Base-by-base conservation (phyloP, 2,329 filamentous ascomycete genomes). In the Escovopsis sp. region DNA sequence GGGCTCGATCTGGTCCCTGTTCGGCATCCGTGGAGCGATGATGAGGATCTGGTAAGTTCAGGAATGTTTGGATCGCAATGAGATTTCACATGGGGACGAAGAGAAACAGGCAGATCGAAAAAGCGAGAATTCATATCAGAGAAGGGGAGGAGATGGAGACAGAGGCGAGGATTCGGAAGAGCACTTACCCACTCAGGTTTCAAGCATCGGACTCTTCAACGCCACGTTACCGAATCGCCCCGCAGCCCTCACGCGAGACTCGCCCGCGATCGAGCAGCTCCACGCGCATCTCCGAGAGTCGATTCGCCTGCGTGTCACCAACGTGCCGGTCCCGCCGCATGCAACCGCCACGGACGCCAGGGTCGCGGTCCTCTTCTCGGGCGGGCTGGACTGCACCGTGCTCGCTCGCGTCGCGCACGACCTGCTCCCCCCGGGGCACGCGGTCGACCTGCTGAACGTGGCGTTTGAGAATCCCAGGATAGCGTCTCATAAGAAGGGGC, bases 401-500 rank as follows among this genome's bases (percentile, higher is more conserved):
- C 65, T 98, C 33, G 88, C 88, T 16, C 73, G 86, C 30, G 58
- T 96, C 17, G 66, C 72, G 10, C 82, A 94, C 51, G 79, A 93
- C 11, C 57, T 92, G 3, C 53, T 96, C 2, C 80, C 82, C 0
- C 12, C 51, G 0, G 57, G 66, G 4, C 77, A 92, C 48, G 62
- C 70, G 1, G 76, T 98, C 41, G 90, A 96, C 50, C 65, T 98
- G 8, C 68, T 98, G 43, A 98, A 98, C 45, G 88, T 98, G 31
- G 90, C 88, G 0, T 98, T 98, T 49, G 84, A 98, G 55, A 98
- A 98, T 44, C 88, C 87, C 0, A 71, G 83, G 23, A 72, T 78
- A 43, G 76, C 68, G 39, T 75, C 66, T 3, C 65, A 72, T 30
- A 57, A 70, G 11, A 61, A 61, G 15, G 41, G 39, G 6, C 38